Percentiles rank a stretch among this genome's conserved stretches.
phyloP scores from a whole-genome alignment of 768 basidiomycete species.

The Mycena galopus region DNA sequence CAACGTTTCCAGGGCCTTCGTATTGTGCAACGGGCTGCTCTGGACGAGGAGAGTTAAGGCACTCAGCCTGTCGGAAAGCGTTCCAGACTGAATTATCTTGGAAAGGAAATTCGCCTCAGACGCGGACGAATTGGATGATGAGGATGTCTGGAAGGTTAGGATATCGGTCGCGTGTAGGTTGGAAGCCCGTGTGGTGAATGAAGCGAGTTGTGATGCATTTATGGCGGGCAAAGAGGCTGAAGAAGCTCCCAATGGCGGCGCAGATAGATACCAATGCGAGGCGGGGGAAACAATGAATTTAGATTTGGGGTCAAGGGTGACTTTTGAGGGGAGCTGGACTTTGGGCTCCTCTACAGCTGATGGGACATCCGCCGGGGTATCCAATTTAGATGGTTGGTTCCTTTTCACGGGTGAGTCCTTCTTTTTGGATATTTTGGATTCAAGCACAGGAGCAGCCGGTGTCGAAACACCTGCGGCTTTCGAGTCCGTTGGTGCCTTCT shows the following conservation, averaged over 20 bases:
- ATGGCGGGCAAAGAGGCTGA: conserved; percentile 47
- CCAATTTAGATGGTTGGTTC: conserved; percentile 33
- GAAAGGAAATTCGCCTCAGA: conserved; percentile 87
- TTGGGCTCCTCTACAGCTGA: conserved; percentile 33
- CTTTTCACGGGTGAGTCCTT: too few species aligned
- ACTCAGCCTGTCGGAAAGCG: conserved; percentile 91
- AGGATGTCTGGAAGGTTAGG: conserved; percentile 62
- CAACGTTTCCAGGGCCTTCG: conserved; percentile 81
- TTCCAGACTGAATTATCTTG: conserved; percentile 89
- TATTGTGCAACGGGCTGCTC: conserved; percentile 88
- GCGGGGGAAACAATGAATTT: conserved; percentile 54
- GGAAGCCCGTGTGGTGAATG: conserved; percentile 59
- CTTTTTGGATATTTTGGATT: conserved; percentile 34
- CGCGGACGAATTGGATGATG: conserved; percentile 69
- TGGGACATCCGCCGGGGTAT: conserved; percentile 25
- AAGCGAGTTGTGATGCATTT: conserved; percentile 58
- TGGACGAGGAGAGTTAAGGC: conserved; percentile 92
- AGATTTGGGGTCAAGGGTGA: conserved; percentile 53
- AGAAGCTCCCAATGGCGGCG: conserved; percentile 55
- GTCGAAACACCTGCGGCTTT: conserved; percentile 19
- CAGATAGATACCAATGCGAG: conserved; percentile 69
- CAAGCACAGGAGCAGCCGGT: background rate
- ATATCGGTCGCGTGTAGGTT: conserved; percentile 56
- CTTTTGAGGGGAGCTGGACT: conserved; percentile 49
- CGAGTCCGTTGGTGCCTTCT: conserved; percentile 14